Evolutionary conservation across 2,329 filamentous ascomycete genomes (phyloP).

Genomic region (Bisporella sp.): DNA sequence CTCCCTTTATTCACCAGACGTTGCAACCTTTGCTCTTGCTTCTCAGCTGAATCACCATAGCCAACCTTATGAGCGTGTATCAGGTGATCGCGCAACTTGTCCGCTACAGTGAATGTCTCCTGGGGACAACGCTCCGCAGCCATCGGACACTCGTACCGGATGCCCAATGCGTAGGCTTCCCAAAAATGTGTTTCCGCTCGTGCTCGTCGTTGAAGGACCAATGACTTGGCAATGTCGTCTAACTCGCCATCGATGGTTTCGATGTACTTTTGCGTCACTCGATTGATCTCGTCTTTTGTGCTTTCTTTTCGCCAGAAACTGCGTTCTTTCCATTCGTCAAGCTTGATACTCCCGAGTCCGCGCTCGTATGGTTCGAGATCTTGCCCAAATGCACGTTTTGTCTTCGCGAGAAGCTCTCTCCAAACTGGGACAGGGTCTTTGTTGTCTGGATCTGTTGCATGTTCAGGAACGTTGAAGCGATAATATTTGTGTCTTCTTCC

Average conservation of each 20-base stretch:
- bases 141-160: constrained; percentile 3
- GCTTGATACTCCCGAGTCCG: constrained; percentile 3
- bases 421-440: not conserved
- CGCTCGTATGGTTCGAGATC: constrained; percentile 1
- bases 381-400: not conserved
- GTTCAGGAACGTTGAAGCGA: not conserved
- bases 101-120: constrained; percentile 2
- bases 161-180: constrained; percentile 3
- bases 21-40: not conserved
- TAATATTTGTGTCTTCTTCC: not conserved
- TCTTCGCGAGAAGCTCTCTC: not conserved
- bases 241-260: not conserved
- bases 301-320: constrained; percentile 5
- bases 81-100: not conserved
- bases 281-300: constrained; percentile 2
- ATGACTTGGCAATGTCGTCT: not conserved
- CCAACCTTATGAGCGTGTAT: not conserved
- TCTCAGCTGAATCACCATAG: not conserved
- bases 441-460: not conserved
- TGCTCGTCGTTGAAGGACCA: not conserved
- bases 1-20: not conserved
- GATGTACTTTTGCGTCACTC: constrained; percentile 2
- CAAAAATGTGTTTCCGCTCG: constrained; percentile 1
- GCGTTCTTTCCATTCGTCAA: constrained; percentile 2
- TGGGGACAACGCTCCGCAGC: not conserved